phyloP scores from a whole-genome alignment of 805 yeast species.

The Vanderwaltozyma tropicalis region DNA sequence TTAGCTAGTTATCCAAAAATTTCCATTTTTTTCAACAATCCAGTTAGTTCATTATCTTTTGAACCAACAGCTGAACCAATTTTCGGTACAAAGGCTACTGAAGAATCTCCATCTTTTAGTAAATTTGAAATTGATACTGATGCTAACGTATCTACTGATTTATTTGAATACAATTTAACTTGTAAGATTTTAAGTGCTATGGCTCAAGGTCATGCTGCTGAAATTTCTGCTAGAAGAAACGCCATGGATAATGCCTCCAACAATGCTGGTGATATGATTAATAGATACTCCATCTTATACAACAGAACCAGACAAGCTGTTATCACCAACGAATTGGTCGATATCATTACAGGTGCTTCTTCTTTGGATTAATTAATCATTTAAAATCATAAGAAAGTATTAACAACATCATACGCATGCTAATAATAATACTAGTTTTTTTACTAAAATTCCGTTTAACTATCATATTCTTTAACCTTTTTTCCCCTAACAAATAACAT shows the following conservation, averaged over 20 bases:
- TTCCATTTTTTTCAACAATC: slow-evolving; percentile 79
- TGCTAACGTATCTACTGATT: slow-evolving; percentile 55
- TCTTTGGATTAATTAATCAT: slow-evolving; percentile 62
- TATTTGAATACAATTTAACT: slow-evolving; percentile 81
- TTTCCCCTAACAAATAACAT: too few relatives aligned
- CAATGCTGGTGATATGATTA: slow-evolving; percentile 99
- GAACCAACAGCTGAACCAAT: slow-evolving; percentile 68
- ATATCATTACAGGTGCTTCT: slow-evolving; percentile 99
- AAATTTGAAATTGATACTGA: slow-evolving; percentile 72
- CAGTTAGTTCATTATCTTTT: slow-evolving; percentile 78
- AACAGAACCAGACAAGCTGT: slow-evolving; percentile 99
- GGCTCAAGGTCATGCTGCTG: slow-evolving; percentile 98
- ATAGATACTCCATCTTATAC: slow-evolving; percentile 89
- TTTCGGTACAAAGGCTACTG: slow-evolving; percentile 61
- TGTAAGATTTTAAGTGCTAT: slow-evolving; percentile 82
- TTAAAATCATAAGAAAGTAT: not conserved
- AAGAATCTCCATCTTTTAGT: slow-evolving; percentile 73
- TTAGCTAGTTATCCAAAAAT: slow-evolving; percentile 49
- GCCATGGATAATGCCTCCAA: slow-evolving; percentile 99
- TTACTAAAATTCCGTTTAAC: not conserved
- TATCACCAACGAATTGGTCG: slow-evolving; percentile 98
- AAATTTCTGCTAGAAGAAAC: slow-evolving; percentile 96
- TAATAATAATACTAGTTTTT: too few relatives aligned
- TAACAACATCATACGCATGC: too few relatives aligned
- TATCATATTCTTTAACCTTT: not conserved